Conservation (phyloP, 495 filamentous ascomycete species). For the Annulohypoxylon stygium region DNA sequence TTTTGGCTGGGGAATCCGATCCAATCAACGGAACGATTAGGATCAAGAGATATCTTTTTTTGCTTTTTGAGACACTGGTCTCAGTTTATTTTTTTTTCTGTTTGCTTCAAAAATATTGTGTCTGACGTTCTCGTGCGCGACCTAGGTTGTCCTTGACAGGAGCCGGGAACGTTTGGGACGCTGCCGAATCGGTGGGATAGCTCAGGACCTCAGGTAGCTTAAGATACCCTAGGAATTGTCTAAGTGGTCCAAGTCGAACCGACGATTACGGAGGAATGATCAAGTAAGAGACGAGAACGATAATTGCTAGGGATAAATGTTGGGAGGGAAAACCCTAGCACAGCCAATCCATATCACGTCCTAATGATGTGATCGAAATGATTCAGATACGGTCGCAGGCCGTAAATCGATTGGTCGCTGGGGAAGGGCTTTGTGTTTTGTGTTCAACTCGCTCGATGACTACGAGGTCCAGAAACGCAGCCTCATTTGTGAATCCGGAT, state of each 20-base stretch:
- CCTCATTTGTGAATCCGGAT: slow-evolving; percentile 25
- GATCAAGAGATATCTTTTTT: slow-evolving; percentile 11
- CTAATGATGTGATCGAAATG: slow-evolving; percentile 46
- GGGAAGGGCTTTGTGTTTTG: slow-evolving; percentile 15
- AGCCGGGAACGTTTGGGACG: slow-evolving; percentile 22
- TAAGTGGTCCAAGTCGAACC: not conserved
- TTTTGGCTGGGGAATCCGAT: slow-evolving; percentile 45
- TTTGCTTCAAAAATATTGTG: slow-evolving; percentile 27
- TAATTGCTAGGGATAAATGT: slow-evolving; percentile 21
- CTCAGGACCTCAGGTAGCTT: not conserved
- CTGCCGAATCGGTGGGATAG: slow-evolving; percentile 12
- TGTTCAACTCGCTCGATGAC: slow-evolving; percentile 30
- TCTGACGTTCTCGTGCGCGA: slow-evolving; percentile 5
- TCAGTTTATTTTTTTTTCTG: slow-evolving; percentile 31
- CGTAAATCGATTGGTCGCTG: slow-evolving; percentile 33
- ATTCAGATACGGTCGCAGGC: slow-evolving; percentile 44
- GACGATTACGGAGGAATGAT: slow-evolving; percentile 38
- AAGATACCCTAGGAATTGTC: not conserved
- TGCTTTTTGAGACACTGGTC: slow-evolving; percentile 31
- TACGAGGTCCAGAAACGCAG: slow-evolving; percentile 22
- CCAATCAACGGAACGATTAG: slow-evolving; percentile 30
- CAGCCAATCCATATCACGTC: slow-evolving; percentile 24
- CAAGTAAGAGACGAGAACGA: slow-evolving; percentile 21
- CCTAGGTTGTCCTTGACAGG: slow-evolving; percentile 28
- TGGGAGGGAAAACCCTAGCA: slow-evolving; percentile 19